A percentile compares a stretch with the other conserved stretches of the same genome.
These are phyloP conservation scores for Conringia planisiliqua DNA, from an alignment of 345 rosid species.

Conservation along the genomic window DNA sequence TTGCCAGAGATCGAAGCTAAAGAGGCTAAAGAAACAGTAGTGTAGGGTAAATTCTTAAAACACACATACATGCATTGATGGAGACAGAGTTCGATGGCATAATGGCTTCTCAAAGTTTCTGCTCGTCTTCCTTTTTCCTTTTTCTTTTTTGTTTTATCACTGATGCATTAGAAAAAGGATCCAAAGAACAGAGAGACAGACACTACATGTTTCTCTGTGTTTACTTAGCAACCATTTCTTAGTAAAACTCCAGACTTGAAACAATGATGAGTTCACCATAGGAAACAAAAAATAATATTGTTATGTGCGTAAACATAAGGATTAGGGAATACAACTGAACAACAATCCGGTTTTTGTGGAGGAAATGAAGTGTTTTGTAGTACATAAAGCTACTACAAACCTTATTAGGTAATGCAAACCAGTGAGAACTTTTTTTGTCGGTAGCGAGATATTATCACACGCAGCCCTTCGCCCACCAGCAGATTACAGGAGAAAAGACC, in stretches of 20 bases:
- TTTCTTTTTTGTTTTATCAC: background rate
- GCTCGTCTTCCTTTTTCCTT: background rate
- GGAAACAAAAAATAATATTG: background rate
- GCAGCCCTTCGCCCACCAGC: background rate
- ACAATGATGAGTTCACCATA: background rate
- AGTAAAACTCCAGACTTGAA: background rate
- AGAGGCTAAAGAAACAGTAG: no score
- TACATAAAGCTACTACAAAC: conserved; percentile 8
- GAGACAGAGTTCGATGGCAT: no score
- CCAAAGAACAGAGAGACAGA: background rate
- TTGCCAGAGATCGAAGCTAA: no score
- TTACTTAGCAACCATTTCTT: background rate
- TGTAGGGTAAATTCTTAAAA: no score
- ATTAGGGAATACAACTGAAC: background rate
- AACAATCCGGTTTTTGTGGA: conserved; percentile 21
- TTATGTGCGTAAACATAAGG: background rate
- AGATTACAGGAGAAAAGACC: conserved; percentile 8
- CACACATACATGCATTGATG: no score
- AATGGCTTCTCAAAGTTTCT: background rate
- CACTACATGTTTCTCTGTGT: background rate
- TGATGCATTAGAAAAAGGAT: background rate
- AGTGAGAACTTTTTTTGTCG: background rate
- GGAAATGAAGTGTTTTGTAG: conserved; percentile 25
- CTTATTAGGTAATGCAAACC: conserved; percentile 18
- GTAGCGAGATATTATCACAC: background rate